phyloP scores from a whole-genome alignment of 768 basidiomycete species.

The Rhodotorula kratochvilovae region DNA sequence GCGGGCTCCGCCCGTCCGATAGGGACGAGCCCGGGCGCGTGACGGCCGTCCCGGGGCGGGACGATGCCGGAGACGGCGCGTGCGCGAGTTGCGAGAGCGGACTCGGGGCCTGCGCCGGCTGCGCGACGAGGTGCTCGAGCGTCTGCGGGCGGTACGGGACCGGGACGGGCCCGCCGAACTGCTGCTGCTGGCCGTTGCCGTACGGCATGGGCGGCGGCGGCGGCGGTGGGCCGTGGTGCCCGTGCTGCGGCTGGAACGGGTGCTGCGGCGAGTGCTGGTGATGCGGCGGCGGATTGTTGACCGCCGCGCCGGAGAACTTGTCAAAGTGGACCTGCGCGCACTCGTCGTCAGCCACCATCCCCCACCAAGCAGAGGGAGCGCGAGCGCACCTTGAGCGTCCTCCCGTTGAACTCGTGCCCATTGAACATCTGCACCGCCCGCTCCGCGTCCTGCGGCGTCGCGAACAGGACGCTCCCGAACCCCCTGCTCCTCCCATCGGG shows the following conservation, averaged over 20 bases:
- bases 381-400: slow-evolving; percentile 9
- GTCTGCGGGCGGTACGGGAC: background rate
- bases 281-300: slow-evolving; percentile 6
- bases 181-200: background rate
- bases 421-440: slow-evolving; percentile 82
- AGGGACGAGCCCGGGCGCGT: background rate
- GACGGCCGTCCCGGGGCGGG: background rate
- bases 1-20: too few relatives aligned
- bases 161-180: background rate
- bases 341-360: background rate
- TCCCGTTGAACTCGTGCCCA: slow-evolving; percentile 58
- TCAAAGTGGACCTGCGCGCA: slow-evolving; percentile 74
- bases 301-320: slow-evolving; percentile 54
- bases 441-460: slow-evolving; percentile 75
- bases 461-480: slow-evolving; percentile 85
- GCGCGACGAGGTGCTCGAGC: background rate
- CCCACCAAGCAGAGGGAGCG: background rate
- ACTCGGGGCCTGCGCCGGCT: background rate
- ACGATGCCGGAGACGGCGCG: background rate
- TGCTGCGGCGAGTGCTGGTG: background rate
- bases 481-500: slow-evolving; percentile 84
- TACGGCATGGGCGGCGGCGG: background rate
- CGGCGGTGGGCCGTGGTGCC: background rate
- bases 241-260: background rate
- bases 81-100: background rate